Conservation (phyloP, 1,284 basidiomycete species). For the Chondrostereum purpureum region DNA sequence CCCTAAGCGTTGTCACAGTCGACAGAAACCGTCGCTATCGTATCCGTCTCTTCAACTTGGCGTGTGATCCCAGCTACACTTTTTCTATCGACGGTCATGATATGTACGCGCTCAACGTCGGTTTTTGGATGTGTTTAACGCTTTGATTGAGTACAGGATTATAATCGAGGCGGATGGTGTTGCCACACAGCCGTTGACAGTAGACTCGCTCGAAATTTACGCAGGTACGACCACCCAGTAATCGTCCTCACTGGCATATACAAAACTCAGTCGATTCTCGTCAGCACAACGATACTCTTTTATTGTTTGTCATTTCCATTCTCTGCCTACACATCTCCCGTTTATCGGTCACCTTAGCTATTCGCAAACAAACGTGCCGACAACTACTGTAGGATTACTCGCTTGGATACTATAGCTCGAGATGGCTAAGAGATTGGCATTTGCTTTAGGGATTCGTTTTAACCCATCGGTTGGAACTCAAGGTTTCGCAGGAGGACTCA, state of each 20-base stretch:
- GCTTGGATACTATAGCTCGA: no score
- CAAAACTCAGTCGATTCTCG: no score
- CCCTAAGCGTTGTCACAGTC: slow-evolving; percentile 25
- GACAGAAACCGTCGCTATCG: slow-evolving; percentile 26
- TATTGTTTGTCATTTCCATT: no score
- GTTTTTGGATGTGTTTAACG: no score
- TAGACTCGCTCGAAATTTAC: slow-evolving; percentile 34
- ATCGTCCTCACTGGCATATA: no score
- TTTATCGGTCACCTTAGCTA: no score
- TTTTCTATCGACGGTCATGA: slow-evolving; percentile 39
- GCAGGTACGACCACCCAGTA: no score
- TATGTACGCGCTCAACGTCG: no score
- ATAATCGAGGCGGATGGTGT: slow-evolving; percentile 45
- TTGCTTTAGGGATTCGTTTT: slow-evolving; percentile 38
- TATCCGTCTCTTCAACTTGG: slow-evolving; percentile 33
- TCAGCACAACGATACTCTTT: slow-evolving; percentile 36
- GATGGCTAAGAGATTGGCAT: no score
- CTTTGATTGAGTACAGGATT: no score
- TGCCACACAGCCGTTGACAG: slow-evolving; percentile 30
- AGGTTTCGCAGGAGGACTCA: slow-evolving; percentile 26
- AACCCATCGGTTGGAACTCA: slow-evolving; percentile 25
- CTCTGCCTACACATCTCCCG: no score
- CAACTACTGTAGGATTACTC: no score
- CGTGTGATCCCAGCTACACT: slow-evolving; percentile 33
- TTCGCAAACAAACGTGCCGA: slow-evolving; percentile 14